Evolutionary conservation across 176 grass and related monocot genomes (phyloP), one percentile per base, ranked within the genome.

Genomic region (Musa acuminata): DNA sequence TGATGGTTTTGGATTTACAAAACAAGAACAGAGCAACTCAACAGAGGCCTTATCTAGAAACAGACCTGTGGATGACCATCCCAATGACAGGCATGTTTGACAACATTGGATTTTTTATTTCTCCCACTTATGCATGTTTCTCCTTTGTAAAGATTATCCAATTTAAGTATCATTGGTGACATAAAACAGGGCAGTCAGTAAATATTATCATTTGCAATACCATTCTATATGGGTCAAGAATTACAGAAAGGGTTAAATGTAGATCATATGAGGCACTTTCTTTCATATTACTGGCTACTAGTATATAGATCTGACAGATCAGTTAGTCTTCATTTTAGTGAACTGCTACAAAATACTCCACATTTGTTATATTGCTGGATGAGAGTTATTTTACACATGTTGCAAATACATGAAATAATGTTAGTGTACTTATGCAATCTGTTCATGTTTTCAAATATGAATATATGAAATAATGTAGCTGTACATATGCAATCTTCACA

Each of bases 1-100:
- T 24, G 93, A 96, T 69, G 89, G 81, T 51, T 91, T 88, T 81
- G 92, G 82, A 73, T 96, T 87, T 81, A 72, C 89, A 71, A 96
- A 91, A 50, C 77, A 77, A 64, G 87, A 94, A 13, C 87, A 86
- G 57, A 78, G 51, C 70, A 65, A 62, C 66, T 96, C 87, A 1
- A 76, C 76, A 5, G 87, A 92, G 3, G 87, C 78, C 17, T 58
- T 86, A 54, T 75, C 62, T 1, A 90, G 87, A 80, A 77, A 59
- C 62, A 83, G 72, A 78, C 77, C 81, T 23, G 74, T 77, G 57
- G 21, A 86, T 10, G 93, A 92, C 23, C 83, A 81, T 16, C 87
- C 86, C 52, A 88, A 75, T 85, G 92, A 85, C 50, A 67, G 59
- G 17, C 64, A 66, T 53, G 25, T 51, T 8, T 71, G 71, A 55